Evolutionary conservation across 2,329 filamentous ascomycete genomes (phyloP), one percentile per base, ranked within the genome.

Genomic region (Pyrenochaeta sp.): DNA sequence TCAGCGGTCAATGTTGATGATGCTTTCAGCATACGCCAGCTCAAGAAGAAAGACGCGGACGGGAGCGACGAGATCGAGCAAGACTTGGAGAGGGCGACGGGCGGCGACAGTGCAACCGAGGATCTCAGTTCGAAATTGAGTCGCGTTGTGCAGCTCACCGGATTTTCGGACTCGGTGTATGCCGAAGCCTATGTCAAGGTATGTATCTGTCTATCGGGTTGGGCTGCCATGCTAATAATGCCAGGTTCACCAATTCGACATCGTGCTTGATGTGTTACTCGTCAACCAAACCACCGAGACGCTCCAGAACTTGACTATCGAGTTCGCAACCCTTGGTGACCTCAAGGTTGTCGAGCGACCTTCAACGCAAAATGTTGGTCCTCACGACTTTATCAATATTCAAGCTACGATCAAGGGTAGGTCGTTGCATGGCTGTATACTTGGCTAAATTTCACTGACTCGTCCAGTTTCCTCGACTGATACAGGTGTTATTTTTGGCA

Each of bases 351-450:
- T 99, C 20, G 95, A 99, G 79, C 87, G 93, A 59, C 95, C 95
- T 36, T 96, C 92, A 2, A 98, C 95, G 4, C 95, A 98, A 77
- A 99, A 97, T 72, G 85, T 99, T 11, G 92, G 90, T 1, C 92
- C 92, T 1, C 92, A 97, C 73, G 95, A 97, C 77, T 99, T 99
- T 83, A 87, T 96, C 80, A 98, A 98, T 72, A 92, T 99, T 29
- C 95, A 99, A 77, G 94, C 93, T 73, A 99, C 95, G 10, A 96
- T 99, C 83, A 98, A 98, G 81, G 94, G 98, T 44, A 96, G 91
- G 4, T 95, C 1, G 23, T 18, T 18, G 9, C 17, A 35, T 11
- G 90, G 4, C 27, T 32, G 23, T 1, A 5, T 15, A 39, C 23
- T 9, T 27, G 23, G 23, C 23, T 23, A 15, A 31, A 3, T 39